phyloP scores from a whole-genome alignment of 164 flowering plant genomes.

The Tinospora cordifolia region DNA sequence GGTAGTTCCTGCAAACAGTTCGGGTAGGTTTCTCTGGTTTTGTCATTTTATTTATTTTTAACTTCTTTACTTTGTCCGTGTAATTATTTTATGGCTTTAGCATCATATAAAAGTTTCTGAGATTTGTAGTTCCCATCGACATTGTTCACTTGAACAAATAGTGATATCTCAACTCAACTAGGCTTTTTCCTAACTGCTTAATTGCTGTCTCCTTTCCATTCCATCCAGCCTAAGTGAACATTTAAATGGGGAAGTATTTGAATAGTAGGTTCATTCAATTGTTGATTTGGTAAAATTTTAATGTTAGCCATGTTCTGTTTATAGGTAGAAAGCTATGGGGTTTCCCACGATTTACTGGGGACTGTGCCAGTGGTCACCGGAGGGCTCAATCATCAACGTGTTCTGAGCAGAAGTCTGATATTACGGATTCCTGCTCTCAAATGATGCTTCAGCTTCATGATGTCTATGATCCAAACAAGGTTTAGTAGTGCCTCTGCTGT shows the following conservation, averaged over 20 bases:
- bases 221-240: too few relatives aligned
- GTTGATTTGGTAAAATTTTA: too few relatives aligned
- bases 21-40: slow-evolving; percentile 40
- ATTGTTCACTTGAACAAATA: too few relatives aligned
- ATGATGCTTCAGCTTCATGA: slow-evolving; percentile 96
- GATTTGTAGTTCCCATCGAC: too few relatives aligned
- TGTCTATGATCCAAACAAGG: slow-evolving; percentile 93
- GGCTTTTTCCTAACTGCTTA: too few relatives aligned
- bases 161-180: too few relatives aligned
- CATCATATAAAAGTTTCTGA: background rate
- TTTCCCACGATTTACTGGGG: slow-evolving; percentile 91
- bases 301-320: slow-evolving; percentile 5
- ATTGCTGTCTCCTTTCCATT: too few relatives aligned
- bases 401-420: slow-evolving; percentile 67
- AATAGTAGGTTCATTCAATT: too few relatives aligned
- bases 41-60: background rate
- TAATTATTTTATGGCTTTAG: background rate
- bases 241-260: too few relatives aligned
- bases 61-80: background rate
- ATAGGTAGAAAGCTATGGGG: slow-evolving; percentile 81
- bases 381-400: slow-evolving; percentile 46
- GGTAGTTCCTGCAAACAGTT: slow-evolving; percentile 62
- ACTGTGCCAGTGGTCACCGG: slow-evolving; percentile 79
- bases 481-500: slow-evolving; percentile 5
- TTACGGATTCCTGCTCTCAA: slow-evolving; percentile 88